Evolutionary conservation across 768 basidiomycete genomes (phyloP).

Genomic region (Podaxis carcinomalis): DNA sequence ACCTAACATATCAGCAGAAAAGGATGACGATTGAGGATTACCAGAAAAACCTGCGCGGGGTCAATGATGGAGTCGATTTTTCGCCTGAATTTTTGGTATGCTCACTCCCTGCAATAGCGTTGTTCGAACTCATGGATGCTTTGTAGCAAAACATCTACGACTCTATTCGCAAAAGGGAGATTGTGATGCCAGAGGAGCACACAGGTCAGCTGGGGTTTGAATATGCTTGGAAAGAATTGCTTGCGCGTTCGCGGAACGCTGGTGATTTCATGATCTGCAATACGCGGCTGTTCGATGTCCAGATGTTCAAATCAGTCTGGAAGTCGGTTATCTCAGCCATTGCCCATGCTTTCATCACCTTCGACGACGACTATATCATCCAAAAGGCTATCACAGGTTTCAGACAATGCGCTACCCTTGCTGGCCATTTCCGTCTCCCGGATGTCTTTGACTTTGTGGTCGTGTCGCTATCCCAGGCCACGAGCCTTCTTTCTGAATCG

Average conservation of each 20-base stretch:
- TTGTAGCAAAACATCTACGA: constrained; percentile 84
- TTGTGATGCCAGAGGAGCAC: constrained; percentile 97
- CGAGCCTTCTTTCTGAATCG: constrained; percentile 75
- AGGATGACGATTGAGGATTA: constrained; percentile 97
- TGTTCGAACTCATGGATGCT: not conserved
- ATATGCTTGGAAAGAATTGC: constrained; percentile 97
- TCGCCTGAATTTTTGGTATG: constrained; percentile 80
- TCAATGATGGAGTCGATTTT: constrained; percentile 84
- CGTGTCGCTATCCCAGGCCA: constrained; percentile 87
- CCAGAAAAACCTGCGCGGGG: constrained; percentile 84
- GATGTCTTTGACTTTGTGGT: constrained; percentile 98
- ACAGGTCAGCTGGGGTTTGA: constrained; percentile 96
- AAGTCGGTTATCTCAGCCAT: constrained; percentile 91
- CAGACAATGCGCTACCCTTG: constrained; percentile 91
- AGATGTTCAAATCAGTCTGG: constrained; percentile 96
- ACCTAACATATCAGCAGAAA: constrained; percentile 52
- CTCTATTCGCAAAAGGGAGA: constrained; percentile 90
- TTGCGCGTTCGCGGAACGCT: constrained; percentile 74
- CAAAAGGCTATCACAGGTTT: constrained; percentile 96
- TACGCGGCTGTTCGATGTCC: constrained; percentile 74
- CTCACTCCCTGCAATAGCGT: not conserved
- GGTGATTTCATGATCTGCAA: constrained; percentile 77
- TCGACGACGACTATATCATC: constrained; percentile 95
- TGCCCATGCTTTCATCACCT: constrained; percentile 91
- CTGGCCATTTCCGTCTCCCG: constrained; percentile 81